These are phyloP conservation scores for Eutrema yunnanense DNA, from an alignment of 345 rosid species.

Conservation along the genomic window DNA sequence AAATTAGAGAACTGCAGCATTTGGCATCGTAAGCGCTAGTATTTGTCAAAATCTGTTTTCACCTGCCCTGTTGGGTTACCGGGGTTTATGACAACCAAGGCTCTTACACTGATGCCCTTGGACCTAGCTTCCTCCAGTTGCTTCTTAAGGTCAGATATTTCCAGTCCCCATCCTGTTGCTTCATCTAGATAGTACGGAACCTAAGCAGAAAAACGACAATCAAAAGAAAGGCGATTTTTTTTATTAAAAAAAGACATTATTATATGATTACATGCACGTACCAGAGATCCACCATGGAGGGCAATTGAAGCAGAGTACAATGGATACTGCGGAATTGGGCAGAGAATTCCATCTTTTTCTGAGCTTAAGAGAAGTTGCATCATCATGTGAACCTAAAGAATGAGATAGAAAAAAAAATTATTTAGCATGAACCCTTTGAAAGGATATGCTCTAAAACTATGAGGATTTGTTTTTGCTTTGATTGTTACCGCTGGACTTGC, in stretches of 20 bases:
- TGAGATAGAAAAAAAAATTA: background rate
- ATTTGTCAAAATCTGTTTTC: background rate
- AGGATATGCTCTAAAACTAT: background rate
- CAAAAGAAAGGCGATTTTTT: background rate
- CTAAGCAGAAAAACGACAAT: conserved; percentile 22
- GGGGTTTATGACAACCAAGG: conserved; percentile 83
- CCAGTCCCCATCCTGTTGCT: conserved; percentile 86
- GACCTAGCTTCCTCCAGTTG: conserved; percentile 62
- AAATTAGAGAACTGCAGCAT: background rate
- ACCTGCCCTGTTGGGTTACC: conserved; percentile 97
- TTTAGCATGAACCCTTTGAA: background rate
- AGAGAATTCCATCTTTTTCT: conserved; percentile 78
- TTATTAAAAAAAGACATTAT: too few species aligned
- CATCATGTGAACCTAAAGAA: conserved; percentile 80
- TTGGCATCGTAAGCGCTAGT: background rate
- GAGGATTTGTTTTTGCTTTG: background rate
- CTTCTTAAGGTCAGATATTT: conserved; percentile 69
- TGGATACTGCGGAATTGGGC: conserved; percentile 97
- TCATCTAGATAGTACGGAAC: conserved; percentile 94
- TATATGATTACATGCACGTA: conserved; percentile 24
- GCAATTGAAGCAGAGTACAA: conserved; percentile 89
- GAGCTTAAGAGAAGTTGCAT: conserved; percentile 74
- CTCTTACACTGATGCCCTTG: conserved; percentile 67
- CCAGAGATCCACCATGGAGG: conserved; percentile 90
- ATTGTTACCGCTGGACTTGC: conserved; percentile 80